Percentiles rank a stretch among this genome's conserved stretches.
Conservation (phyloP, 768 basidiomycete genomes). For the Trametes cinnabarina region DNA sequence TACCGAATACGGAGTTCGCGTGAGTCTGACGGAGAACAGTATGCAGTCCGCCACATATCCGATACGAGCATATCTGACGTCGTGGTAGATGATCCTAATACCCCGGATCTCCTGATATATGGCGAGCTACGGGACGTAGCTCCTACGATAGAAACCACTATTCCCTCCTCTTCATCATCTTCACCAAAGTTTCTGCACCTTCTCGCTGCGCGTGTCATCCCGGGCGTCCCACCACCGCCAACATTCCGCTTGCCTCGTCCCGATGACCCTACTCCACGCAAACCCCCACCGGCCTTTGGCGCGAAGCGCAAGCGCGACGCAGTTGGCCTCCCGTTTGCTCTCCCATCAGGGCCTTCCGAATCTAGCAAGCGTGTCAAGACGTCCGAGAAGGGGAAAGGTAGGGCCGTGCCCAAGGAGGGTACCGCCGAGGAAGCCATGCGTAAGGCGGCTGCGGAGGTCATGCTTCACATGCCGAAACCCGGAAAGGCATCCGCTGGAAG, state of each 20-base stretch:
- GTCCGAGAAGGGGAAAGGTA: constrained; percentile 19
- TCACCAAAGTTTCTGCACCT: constrained; percentile 39
- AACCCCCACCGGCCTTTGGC: constrained; percentile 45
- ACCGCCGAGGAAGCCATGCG: constrained; percentile 29
- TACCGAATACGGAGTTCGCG: constrained; percentile 60
- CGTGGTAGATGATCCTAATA: constrained; percentile 59
- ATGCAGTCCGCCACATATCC: constrained; percentile 21
- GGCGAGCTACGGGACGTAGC: constrained; percentile 34
- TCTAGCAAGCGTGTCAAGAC: constrained; percentile 22
- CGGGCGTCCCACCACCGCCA: constrained; percentile 36
- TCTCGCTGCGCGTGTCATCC: constrained; percentile 55
- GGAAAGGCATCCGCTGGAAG: not conserved
- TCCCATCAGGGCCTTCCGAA: constrained; percentile 10
- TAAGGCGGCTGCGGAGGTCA: constrained; percentile 36
- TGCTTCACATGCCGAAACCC: constrained; percentile 37
- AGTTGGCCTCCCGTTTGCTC: constrained; percentile 14
- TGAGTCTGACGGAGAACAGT: constrained; percentile 72
- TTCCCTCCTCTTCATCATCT: constrained; percentile 26
- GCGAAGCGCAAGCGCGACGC: constrained; percentile 25
- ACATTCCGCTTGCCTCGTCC: constrained; percentile 54
- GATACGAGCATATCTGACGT: not conserved
- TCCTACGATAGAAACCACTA: not conserved
- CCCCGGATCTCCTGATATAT: constrained; percentile 62
- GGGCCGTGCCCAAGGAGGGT: constrained; percentile 12
- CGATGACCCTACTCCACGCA: constrained; percentile 77